A percentile compares a stretch with the other conserved stretches of the same genome.
Conservation (phyloP, 78 protist species). For the Chrysochromulina parva region DNA sequence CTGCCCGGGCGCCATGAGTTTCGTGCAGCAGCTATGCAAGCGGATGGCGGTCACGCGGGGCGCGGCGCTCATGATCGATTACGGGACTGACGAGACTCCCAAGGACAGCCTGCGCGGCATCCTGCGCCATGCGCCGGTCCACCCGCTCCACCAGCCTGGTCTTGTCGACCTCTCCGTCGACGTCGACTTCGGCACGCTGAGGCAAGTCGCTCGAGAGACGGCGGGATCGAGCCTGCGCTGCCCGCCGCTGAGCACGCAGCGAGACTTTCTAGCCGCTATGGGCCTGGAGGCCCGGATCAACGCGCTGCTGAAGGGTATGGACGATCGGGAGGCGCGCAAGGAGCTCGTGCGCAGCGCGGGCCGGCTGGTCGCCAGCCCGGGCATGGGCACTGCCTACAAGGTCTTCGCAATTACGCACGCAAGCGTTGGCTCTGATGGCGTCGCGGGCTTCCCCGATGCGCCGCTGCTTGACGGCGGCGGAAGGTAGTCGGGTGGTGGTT, state of each 20-base stretch:
- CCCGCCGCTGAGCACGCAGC: background rate
- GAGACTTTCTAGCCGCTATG: background rate
- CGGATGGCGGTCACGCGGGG: background rate
- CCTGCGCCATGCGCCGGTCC: background rate
- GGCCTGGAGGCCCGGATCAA: background rate
- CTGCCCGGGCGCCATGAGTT: background rate
- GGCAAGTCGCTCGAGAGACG: too few relatives aligned
- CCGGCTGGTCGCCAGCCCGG: background rate
- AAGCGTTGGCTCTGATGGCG: background rate
- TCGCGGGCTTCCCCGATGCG: too few relatives aligned
- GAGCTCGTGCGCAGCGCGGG: background rate
- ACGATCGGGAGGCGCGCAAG: too few relatives aligned
- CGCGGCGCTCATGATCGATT: conserved; percentile 17
- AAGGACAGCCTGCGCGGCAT: background rate
- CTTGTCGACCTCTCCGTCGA: background rate
- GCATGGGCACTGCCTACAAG: conserved; percentile 16
- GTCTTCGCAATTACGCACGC: background rate
- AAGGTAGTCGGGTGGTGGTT: too few relatives aligned
- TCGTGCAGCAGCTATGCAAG: background rate
- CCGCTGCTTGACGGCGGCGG: too few relatives aligned
- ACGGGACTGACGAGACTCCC: background rate
- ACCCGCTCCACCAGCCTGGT: background rate
- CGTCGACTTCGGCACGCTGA: background rate
- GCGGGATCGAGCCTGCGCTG: background rate
- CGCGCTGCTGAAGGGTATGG: background rate